Evolutionary conservation across 306 rosid genomes (phyloP), one percentile per base, ranked within the genome.

Genomic region (Comarum palustre): DNA sequence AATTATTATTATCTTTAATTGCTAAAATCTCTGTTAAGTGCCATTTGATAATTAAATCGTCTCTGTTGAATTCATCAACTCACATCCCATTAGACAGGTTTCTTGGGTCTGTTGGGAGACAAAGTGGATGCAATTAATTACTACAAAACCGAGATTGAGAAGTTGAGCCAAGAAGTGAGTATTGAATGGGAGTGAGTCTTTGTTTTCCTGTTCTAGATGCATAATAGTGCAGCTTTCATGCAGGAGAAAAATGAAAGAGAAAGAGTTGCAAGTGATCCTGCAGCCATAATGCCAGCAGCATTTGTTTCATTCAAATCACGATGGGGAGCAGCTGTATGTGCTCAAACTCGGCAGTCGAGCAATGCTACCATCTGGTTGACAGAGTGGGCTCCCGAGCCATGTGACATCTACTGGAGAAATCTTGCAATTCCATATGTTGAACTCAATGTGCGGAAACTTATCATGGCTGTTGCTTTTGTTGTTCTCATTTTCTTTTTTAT

Each of bases 351-450:
- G 77, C 98, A 93, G 60, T 77, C 90, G 48, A 85, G 90, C 66
- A 79, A 93, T 79, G 90, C 97, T 24, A 90, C 90, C 38, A 60
- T 91, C 75, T 90, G 98, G 96, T 84, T 93, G 74, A 93, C 97
- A 38, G 98, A 93, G 36, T 93, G 98, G 98, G 97, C 96, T 73
- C 94, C 98, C 32, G 93, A 90, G 75, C 98, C 98, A 61, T 74
- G 96, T 10, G 98, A 93, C 41, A 80, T 93, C 60, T 86, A 57
- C 55, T 93, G 98, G 98, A 81, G 87, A 54, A 93, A 93, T 80
- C 97, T 93, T 68, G 80, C 97, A 8, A 86, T 93, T 84, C 98
- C 98, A 70, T 90, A 85, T 61, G 87, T 93, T 62, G 86, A 87
- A 54, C 94, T 93, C 66, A 75, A 82, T 15, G 22, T 93, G 50